Evolutionary conservation across 305 asterid genomes (phyloP), one percentile per base, ranked within the genome.

Genomic region (Fraxinus baroniana): DNA sequence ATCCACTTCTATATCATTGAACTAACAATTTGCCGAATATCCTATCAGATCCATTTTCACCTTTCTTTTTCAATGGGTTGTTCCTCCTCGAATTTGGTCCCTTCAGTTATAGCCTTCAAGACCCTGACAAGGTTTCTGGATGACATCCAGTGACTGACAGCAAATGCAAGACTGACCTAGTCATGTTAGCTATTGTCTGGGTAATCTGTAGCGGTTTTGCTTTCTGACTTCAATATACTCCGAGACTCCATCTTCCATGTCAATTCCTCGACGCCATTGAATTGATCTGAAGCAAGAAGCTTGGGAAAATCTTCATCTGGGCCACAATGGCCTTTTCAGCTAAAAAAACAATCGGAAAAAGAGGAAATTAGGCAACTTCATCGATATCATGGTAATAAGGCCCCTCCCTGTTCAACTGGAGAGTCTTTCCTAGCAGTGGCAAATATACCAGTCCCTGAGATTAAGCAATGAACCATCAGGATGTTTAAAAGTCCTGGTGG

Each of bases 91-190:
- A 22, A 95, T 85, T 83, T 87, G 86, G 17, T 75, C 81, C 83
- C 84, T 22, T 88, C 81, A 82, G 89, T 90, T 13, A 94, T 81
- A 41, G 90, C 66, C 76, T 2, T 92, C 93, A 1, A 92, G 93
- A 0, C 97, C 97, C 4, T 88, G 95, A 22, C 91, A 95, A 37
- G 68, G 95, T 91, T 79, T 95, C 98, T 5, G 93, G 91, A 78
- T 91, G 97, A 28, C 99, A 93, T 22, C 99, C 99, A 0, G 99
- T 90, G 80, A 88, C 94, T 0, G 97, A 92, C 8, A 92, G 85
- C 78, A 95, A 86, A 82, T 95, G 95, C 36, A 95, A 83, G 70
- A 90, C 88, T 0, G 97, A 86, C 89, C 90, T 94, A 90, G 37
- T 41, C 83, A 91, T 18, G 94, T 91, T 18, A 88, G 95, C 49